Conservation (phyloP, 495 filamentous ascomycete species). For the Penicillium simplicissimum region DNA sequence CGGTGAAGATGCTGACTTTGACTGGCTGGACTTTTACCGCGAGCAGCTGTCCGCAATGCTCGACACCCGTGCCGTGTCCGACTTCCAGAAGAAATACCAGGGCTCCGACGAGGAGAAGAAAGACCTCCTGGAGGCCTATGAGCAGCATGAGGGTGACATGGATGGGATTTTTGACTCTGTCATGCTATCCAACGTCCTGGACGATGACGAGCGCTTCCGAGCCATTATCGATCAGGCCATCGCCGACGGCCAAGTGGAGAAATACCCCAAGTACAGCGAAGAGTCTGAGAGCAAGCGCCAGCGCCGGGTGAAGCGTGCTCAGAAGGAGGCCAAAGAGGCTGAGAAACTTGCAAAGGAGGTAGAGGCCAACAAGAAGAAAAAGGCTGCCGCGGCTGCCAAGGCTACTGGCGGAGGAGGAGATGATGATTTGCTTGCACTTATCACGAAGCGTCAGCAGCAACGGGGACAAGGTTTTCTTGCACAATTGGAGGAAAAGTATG, state of each 20-base stretch:
- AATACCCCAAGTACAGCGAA: slow-evolving; percentile 65
- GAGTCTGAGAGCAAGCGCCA: slow-evolving; percentile 67
- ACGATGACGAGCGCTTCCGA: slow-evolving; percentile 85
- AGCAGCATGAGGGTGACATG: slow-evolving; percentile 68
- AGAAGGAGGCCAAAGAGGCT: slow-evolving; percentile 69
- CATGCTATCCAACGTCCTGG: slow-evolving; percentile 79
- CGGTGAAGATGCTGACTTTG: slow-evolving; percentile 74
- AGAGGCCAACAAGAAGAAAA: slow-evolving; percentile 59
- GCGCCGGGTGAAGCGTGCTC: slow-evolving; percentile 62
- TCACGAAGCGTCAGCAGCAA: slow-evolving; percentile 29
- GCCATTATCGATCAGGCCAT: slow-evolving; percentile 82
- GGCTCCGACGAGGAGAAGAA: slow-evolving; percentile 79
- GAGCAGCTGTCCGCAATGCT: slow-evolving; percentile 75
- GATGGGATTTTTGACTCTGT: slow-evolving; percentile 73
- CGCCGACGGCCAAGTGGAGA: slow-evolving; percentile 59
- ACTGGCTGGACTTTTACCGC: slow-evolving; percentile 86
- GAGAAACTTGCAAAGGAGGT: slow-evolving; percentile 68
- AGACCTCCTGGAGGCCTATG: slow-evolving; percentile 76
- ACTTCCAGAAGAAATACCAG: slow-evolving; percentile 76
- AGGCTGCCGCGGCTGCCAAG: slow-evolving; percentile 41
- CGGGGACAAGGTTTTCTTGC: slow-evolving; percentile 30
- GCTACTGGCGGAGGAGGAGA: slow-evolving; percentile 12
- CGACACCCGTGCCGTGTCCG: slow-evolving; percentile 65
- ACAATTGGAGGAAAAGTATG: slow-evolving; percentile 32
- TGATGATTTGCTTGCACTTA: slow-evolving; percentile 29